A percentile compares a stretch with the other conserved stretches of the same genome.
phyloP scores from a whole-genome alignment of 2,329 filamentous ascomycete species.

The Colletotrichum godetiae region DNA sequence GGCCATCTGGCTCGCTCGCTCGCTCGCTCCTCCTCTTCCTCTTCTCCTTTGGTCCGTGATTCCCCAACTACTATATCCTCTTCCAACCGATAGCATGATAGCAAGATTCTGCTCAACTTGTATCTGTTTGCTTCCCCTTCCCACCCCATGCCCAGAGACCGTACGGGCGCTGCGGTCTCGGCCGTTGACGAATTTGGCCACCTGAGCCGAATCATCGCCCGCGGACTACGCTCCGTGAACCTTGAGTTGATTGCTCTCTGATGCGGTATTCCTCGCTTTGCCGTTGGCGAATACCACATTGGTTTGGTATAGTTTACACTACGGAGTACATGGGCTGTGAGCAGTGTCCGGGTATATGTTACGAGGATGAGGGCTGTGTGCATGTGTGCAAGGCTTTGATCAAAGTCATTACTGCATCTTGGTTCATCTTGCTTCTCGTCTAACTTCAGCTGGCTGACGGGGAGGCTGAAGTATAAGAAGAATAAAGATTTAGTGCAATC shows the following conservation, averaged over 20 bases:
- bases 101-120: not conserved
- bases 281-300: not conserved
- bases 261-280: not conserved
- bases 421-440: not conserved
- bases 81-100: not conserved
- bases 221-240: not conserved
- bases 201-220: not conserved
- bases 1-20: not conserved
- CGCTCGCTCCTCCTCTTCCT: too few species aligned
- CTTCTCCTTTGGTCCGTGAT: not conserved
- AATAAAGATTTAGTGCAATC: not conserved
- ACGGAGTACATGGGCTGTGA: not conserved
- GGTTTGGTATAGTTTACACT: not conserved
- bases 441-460: not conserved
- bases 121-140: not conserved
- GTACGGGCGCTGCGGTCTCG: not conserved
- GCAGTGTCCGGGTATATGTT: not conserved
- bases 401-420: not conserved
- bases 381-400: not conserved
- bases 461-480: not conserved
- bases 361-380: not conserved
- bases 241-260: not conserved
- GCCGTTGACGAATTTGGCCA: not conserved
- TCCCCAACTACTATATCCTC: too few species aligned
- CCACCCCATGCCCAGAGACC: not conserved